Conservation (phyloP, 2,329 filamentous ascomycete species). For the Calonectria hongkongensis region DNA sequence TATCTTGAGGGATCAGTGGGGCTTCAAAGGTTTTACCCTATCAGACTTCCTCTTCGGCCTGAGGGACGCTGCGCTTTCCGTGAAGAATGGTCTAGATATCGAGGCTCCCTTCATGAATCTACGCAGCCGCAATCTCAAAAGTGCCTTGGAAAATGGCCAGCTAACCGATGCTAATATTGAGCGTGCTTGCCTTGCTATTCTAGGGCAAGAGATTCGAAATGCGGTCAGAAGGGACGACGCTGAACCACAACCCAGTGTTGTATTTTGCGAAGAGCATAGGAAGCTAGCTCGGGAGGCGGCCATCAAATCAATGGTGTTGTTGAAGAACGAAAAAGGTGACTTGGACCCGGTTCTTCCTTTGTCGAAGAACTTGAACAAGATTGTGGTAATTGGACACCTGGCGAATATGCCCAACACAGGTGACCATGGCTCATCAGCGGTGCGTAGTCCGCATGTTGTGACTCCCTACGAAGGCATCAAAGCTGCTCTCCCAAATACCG, state of each 20-base stretch:
- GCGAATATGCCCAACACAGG: conserved; percentile 45
- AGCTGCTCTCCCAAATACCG: not conserved
- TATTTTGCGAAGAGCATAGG: conserved; percentile 47
- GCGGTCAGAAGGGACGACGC: not conserved
- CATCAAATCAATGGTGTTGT: conserved; percentile 46
- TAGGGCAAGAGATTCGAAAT: conserved; percentile 37
- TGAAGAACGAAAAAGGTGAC: conserved; percentile 42
- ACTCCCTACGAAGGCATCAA: conserved; percentile 44
- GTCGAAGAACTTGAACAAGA: conserved; percentile 12
- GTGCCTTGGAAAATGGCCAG: conserved; percentile 19
- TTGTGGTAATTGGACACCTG: conserved; percentile 46
- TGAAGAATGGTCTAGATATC: conserved; percentile 49
- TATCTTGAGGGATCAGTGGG: conserved; percentile 46
- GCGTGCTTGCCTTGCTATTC: conserved; percentile 31
- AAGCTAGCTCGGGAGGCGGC: conserved; percentile 43
- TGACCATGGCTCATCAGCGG: conserved; percentile 47
- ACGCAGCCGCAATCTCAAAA: conserved; percentile 15
- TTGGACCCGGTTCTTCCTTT: not conserved
- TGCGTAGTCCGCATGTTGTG: conserved; percentile 39
- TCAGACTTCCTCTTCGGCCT: conserved; percentile 49
- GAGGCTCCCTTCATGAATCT: conserved; percentile 48
- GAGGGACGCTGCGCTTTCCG: conserved; percentile 36
- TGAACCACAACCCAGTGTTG: conserved; percentile 23
- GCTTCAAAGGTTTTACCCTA: conserved; percentile 46
- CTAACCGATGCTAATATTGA: conserved; percentile 34